These are phyloP conservation scores for Wickerhamia fluorescens DNA, from an alignment of 805 yeast genomes.

Conservation along the genomic window DNA sequence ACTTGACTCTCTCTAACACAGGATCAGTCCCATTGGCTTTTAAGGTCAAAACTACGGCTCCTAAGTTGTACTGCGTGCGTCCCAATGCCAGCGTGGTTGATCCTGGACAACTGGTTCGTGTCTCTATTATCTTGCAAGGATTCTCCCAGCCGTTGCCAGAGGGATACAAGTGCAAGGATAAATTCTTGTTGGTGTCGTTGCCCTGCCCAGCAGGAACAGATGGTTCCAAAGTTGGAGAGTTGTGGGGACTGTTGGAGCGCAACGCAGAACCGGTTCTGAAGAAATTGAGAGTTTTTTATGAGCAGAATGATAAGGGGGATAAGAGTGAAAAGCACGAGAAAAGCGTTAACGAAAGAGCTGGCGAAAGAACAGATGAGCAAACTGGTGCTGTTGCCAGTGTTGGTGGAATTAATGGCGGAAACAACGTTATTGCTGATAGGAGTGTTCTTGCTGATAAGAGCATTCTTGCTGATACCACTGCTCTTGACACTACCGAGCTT, in stretches of 20 bases:
- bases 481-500: constrained; percentile 10
- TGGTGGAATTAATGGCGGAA: too few species aligned
- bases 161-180: constrained; percentile 80
- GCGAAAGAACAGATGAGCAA: too few species aligned
- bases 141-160: constrained; percentile 65
- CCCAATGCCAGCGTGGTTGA: constrained; percentile 81
- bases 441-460: too few species aligned
- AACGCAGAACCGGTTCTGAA: constrained; percentile 48
- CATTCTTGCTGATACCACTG: too few species aligned
- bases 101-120: constrained; percentile 67
- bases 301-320: too few species aligned
- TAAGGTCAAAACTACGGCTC: constrained; percentile 98
- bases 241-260: constrained; percentile 70
- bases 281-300: constrained; percentile 54
- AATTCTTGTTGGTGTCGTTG: constrained; percentile 81
- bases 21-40: constrained; percentile 63
- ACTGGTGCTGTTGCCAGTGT: too few species aligned
- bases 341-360: constrained; percentile 14
- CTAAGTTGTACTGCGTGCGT: constrained; percentile 90
- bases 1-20: constrained; percentile 49
- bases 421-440: too few species aligned
- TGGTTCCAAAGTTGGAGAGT: constrained; percentile 50
- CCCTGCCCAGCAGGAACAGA: constrained; percentile 63
- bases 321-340: constrained; percentile 10
- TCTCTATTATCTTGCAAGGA: constrained; percentile 83